Base-by-base conservation (phyloP, 2,329 filamentous ascomycete species). In the Fusarium bulbicola region DNA sequence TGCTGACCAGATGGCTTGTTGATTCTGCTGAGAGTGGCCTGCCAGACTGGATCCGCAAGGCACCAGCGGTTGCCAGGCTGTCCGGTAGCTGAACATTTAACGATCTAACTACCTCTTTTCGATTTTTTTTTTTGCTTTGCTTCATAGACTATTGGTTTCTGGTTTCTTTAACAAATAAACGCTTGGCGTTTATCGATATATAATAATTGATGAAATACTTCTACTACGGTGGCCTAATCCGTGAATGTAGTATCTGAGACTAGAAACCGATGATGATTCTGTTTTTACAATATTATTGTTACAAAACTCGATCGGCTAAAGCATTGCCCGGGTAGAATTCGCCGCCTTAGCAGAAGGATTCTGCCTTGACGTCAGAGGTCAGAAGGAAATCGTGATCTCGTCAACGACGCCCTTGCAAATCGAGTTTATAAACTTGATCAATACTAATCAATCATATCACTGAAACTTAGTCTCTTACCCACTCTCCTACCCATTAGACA, bases 1-100 rank as follows among this genome's bases (percentile, higher is more conserved):
- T 65, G 6, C 39, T 81, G 53, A 70, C 78, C 3, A 72, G 71
- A 52, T 81, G 79, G 79, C 74, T 80, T 20, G 79, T 79, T 12
- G 79, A 80, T 72, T 62, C 62, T 26, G 57, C 18, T 43, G 59
- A 61, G 4, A 13, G 13, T 24, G 49, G 47, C 1, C 5, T 57
- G 21, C n/a, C 16, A 11, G 49, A 61, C 4, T 61, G 59, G 49
- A 20, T 61, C 6, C 49, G 30, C 7, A 57, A 61, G 30, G n/a
- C n/a, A 16, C 59, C 59, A 7, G 49, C 37, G 0, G 59, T 61
- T 20, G 12, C 49, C 4, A 61, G 24, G 24, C 30, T 61, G 8
- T 16, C 59, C 5, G 9, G 12, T 9, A 61, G 59, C 18, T 61
- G 13, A 61, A 13, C 12, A 36, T 15, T 10, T 7, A 7, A 2